Evolutionary conservation across 208 protist genomes (phyloP).

Genomic region (Acanthamoeba castellanii): DNA sequence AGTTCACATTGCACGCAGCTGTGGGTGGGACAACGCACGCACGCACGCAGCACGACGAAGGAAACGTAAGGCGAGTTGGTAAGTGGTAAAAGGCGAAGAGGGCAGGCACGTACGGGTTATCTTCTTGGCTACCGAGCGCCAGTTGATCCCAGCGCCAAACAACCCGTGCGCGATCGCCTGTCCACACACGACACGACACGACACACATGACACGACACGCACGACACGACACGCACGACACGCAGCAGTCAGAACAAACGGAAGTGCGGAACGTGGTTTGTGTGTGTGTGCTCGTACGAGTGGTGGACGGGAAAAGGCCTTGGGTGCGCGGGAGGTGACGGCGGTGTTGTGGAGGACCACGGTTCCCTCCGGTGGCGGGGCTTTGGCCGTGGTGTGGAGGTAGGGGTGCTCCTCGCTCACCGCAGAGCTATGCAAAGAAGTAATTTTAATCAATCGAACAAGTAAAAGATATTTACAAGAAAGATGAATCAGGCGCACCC

Average conservation of each 20-base stretch:
- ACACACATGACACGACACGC: not conserved
- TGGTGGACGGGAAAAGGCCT: conserved; percentile 26
- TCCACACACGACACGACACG: not conserved
- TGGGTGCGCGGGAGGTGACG: conserved; percentile 54
- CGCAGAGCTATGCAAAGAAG: not conserved
- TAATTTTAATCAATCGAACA: not conserved
- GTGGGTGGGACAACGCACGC: not conserved
- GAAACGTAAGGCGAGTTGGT: not conserved
- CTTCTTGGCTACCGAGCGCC: conserved; percentile 63
- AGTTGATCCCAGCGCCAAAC: conserved; percentile 68
- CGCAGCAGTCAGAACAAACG: not conserved
- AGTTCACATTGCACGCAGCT: conserved; percentile 42
- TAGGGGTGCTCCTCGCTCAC: conserved; percentile 16
- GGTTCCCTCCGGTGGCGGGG: not conserved
- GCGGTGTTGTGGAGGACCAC: conserved; percentile 44
- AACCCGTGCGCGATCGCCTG: conserved; percentile 58
- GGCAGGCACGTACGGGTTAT: conserved; percentile 13
- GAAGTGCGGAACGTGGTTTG: not conserved
- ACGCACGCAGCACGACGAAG: not conserved
- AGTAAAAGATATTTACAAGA: too few relatives aligned
- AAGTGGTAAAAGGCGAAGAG: not conserved
- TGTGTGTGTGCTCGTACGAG: not conserved
- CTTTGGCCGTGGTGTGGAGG: not conserved
- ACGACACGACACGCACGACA: not conserved
- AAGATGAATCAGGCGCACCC: not conserved